A percentile compares a stretch with the other conserved stretches of the same genome.
phyloP scores from a whole-genome alignment of 371 early-diverging fungal genomes.

The Choanephora cucurbitarum region DNA sequence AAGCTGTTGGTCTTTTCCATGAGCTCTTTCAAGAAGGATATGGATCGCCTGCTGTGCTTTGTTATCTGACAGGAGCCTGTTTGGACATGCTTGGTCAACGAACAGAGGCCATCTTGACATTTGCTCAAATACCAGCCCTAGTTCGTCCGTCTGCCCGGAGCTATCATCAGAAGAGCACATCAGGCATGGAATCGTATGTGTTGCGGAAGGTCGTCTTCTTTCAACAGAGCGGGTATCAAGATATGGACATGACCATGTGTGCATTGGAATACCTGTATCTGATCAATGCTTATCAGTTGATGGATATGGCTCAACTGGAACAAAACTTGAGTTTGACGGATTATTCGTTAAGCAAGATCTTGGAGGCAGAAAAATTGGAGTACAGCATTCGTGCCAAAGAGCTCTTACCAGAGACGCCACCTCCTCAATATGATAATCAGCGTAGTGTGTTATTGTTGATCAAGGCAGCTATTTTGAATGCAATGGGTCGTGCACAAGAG shows the following conservation, averaged over 20 bases:
- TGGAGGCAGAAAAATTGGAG: conserved; percentile 44
- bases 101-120: conserved; percentile 42
- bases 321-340: conserved; percentile 46
- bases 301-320: conserved; percentile 43
- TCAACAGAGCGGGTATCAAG: conserved; percentile 52
- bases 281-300: conserved; percentile 58
- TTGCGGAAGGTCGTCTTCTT: conserved; percentile 53
- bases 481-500: conserved; percentile 38
- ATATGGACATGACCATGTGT: conserved; percentile 52
- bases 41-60: conserved; percentile 51
- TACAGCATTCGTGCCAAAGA: conserved; percentile 43
- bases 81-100: conserved; percentile 46
- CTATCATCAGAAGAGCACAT: conserved; percentile 38
- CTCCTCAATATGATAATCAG: conserved; percentile 43
- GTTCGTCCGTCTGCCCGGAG: conserved; percentile 22
- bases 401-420: conserved; percentile 44
- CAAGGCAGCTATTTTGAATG: conserved; percentile 43
- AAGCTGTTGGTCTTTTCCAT: conserved; percentile 41
- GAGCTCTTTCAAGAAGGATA: conserved; percentile 39
- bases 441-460: conserved; percentile 41
- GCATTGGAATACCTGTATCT: conserved; percentile 61
- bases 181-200: conserved; percentile 58
- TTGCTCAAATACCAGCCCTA: conserved; percentile 33
- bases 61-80: conserved; percentile 54
- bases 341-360: conserved; percentile 34